Conservation (phyloP, 768 basidiomycete genomes). For the Punctularia strigosozonata region DNA sequence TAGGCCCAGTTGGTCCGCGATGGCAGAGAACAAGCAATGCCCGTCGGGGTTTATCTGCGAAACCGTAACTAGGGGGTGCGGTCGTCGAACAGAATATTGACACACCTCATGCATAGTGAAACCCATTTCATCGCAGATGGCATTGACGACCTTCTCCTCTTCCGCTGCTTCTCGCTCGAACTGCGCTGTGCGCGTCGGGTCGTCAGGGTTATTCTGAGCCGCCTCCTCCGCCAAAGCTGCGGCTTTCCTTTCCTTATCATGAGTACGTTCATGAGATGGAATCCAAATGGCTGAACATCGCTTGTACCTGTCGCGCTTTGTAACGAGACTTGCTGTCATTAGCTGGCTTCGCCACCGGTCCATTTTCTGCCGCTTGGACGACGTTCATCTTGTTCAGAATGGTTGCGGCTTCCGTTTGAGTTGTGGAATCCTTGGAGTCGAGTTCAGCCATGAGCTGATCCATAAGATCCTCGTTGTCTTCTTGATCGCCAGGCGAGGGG, state of each 20-base stretch:
- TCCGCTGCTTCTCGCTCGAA: conserved; percentile 54
- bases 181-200: conserved; percentile 48
- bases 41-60: conserved; percentile 85
- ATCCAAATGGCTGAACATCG: not conserved
- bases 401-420: conserved; percentile 35
- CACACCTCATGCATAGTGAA: conserved; percentile 57
- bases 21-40: conserved; percentile 89
- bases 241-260: conserved; percentile 55
- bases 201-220: conserved; percentile 33
- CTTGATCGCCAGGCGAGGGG: conserved; percentile 13
- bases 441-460: conserved; percentile 71
- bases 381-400: conserved; percentile 37
- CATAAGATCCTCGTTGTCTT: conserved; percentile 49
- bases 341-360: conserved; percentile 24
- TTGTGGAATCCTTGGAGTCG: conserved; percentile 44
- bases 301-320: conserved; percentile 56
- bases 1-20: conserved; percentile 84
- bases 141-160: conserved; percentile 53
- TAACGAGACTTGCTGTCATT: conserved; percentile 53
- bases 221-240: conserved; percentile 50
- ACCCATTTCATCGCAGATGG: conserved; percentile 51
- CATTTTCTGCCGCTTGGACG: conserved; percentile 15
- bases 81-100: not conserved
- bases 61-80: not conserved
- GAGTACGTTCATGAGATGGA: not conserved